Percentiles rank a stretch among this genome's conserved stretches.
phyloP scores from a whole-genome alignment of 345 rosid genomes.

The Brassica nigra region DNA sequence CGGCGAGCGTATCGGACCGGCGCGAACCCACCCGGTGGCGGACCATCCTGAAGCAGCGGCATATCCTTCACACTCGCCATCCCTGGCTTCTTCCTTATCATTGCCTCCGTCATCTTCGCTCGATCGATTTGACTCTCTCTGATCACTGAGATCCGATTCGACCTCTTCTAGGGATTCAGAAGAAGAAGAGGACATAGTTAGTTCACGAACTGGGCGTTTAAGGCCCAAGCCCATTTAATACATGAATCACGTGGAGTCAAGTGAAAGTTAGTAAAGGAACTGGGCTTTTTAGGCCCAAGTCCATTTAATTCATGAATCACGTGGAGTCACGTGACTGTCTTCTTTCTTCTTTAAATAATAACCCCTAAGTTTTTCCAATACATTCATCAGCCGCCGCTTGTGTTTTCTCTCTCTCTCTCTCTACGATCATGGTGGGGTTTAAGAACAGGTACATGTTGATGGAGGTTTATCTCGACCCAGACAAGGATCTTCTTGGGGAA shows the following conservation, averaged over 20 bases:
- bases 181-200: background rate
- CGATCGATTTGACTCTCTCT: background rate
- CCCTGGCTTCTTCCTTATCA: slow-evolving; percentile 96
- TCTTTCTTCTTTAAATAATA: background rate
- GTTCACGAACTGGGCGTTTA: background rate
- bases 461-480: slow-evolving; percentile 77
- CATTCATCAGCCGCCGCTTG: slow-evolving; percentile 14
- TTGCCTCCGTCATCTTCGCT: slow-evolving; percentile 82
- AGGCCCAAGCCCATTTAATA: background rate
- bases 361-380: background rate
- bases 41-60: slow-evolving; percentile 96
- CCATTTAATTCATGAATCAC: background rate
- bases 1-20: slow-evolving; percentile 94
- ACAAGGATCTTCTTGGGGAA: slow-evolving; percentile 49
- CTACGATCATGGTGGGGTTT: slow-evolving; percentile 64
- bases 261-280: background rate
- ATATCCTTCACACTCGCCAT: slow-evolving; percentile 98
- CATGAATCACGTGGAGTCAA: background rate
- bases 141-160: slow-evolving; percentile 24
- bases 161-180: background rate
- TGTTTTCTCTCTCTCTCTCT: background rate
- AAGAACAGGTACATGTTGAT: slow-evolving; percentile 76
- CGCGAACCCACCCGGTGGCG: slow-evolving; percentile 95
- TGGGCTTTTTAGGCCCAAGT: slow-evolving; percentile 24
- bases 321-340: slow-evolving; percentile 19